These are phyloP conservation scores for Plasmodium falciparum DNA, from an alignment of 169 alveolate genomes.

Conservation along the genomic window DNA sequence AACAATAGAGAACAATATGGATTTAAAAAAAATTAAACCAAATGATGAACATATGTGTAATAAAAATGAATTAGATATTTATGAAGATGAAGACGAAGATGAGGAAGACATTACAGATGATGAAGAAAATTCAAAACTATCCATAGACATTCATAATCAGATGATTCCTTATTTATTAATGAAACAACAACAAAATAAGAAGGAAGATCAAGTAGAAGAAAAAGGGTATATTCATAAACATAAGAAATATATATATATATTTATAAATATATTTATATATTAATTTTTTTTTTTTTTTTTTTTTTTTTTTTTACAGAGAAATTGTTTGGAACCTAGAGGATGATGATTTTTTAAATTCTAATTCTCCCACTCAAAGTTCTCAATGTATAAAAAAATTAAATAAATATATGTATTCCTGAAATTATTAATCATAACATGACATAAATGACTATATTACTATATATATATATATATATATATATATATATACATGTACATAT, in stretches of 20 bases:
- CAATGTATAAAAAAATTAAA: constrained; percentile 36
- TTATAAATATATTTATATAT: neutral
- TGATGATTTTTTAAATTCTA: constrained; percentile 63
- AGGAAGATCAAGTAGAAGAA: constrained; percentile 32
- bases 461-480: neutral
- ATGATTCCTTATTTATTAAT: constrained; percentile 53
- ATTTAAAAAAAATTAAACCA: too few relatives aligned
- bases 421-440: neutral
- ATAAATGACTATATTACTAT: neutral
- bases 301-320: constrained; percentile 26
- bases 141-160: constrained; percentile 63
- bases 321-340: constrained; percentile 74
- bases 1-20: neutral
- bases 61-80: neutral
- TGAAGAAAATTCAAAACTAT: constrained; percentile 22
- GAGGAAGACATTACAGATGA: constrained; percentile 10
- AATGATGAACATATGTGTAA: too few relatives aligned
- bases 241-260: constrained; percentile 8
- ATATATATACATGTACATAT: neutral
- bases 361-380: constrained; percentile 50
- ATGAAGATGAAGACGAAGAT: constrained; percentile 11
- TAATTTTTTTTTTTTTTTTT: constrained; percentile 1
- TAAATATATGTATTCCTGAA: neutral
- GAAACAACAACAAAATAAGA: constrained; percentile 28
- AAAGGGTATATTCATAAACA: constrained; percentile 1